Evolutionary conservation across 1,139 yeast species (phyloP), one percentile per base, ranked within the genome.

Genomic region (Nakaseomyces delphensis): DNA sequence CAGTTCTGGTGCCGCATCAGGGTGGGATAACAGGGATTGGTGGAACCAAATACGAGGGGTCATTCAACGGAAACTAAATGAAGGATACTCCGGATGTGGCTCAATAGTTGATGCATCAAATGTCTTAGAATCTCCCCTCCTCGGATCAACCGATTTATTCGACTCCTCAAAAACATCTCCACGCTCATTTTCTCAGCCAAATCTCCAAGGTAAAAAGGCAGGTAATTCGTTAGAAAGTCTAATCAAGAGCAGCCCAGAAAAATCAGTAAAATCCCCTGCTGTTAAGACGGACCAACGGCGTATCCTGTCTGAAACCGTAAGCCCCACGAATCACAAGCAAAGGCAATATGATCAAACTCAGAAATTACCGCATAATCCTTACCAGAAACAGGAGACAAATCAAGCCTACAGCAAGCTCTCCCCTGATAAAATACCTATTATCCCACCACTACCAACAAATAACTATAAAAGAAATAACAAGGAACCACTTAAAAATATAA

Each of bases 41-140:
- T 71, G 73, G 46, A 53, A 54, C 1, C 74, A 76, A 43, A 74
- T 87, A 45, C 84, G 83, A 57, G 70, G 69, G 16, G 61, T 87
- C 15, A 63, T 89, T 54, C 76, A 74, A 43, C 63, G 73, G 18
- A 89, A 85, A 57, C 63, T 86, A 47, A 67, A 74, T 11, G 67
- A 73, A 38, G 96, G 96, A 6, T 87, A 83, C 61, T 77, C 77
- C 37, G 96, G 96, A 3, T 80, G 94, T 60, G 96, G 96, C 9
- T 74, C 82, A 31, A 63, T 70, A 14, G 71, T 79, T 46, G 84
- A 84, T 9, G 60, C 77, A 32, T 68, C 69, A 4, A 84, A 83
- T 27, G 83, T 84, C 1, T 56, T 77, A 2, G 68, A 62, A 42
- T 67, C 80, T 1, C 71, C 71, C 2, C 63, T 65, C 2, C 48